Percentiles rank a stretch among this genome's conserved stretches.
These are phyloP conservation scores for Aureobasidium leucospermi DNA, from an alignment of 2,329 filamentous ascomycete species.

Conservation along the genomic window DNA sequence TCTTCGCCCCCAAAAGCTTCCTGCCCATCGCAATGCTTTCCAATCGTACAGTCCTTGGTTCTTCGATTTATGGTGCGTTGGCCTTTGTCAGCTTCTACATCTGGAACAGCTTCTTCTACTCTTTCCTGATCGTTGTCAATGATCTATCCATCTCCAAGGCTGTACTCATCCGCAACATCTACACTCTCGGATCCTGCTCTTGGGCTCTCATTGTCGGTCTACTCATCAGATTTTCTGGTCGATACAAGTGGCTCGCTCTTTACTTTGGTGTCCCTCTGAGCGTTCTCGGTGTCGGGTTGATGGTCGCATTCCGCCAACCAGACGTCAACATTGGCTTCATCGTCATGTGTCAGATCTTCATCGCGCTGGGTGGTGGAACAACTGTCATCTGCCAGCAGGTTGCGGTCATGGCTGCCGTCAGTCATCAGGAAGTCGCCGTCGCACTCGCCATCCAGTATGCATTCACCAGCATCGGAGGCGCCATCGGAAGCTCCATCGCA, in stretches of 20 bases:
- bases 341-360: constrained; percentile 34
- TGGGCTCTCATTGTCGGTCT: constrained; percentile 23
- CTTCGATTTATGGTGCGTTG: constrained; percentile 41
- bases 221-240: constrained; percentile 27
- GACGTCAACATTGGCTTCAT: constrained; percentile 28
- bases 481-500: constrained; percentile 44
- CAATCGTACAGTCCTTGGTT: constrained; percentile 44
- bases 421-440: constrained; percentile 48
- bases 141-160: constrained; percentile 25
- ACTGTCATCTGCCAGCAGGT: constrained; percentile 27
- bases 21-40: constrained; percentile 40
- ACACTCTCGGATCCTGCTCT: constrained; percentile 27
- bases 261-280: constrained; percentile 27
- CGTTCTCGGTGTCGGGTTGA: constrained; percentile 22
- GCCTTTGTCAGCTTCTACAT: constrained; percentile 23
- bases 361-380: constrained; percentile 24
- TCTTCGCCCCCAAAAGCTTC: constrained; percentile 32
- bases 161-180: constrained; percentile 33
- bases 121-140: constrained; percentile 34
- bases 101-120: constrained; percentile 35
- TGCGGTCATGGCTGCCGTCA: constrained; percentile 28
- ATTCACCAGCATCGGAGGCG: constrained; percentile 47
- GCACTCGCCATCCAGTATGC: constrained; percentile 54
- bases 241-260: constrained; percentile 30
- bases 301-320: constrained; percentile 31